Base-by-base conservation (phyloP, 331 rosid genomes). In the Erythrophleum ivorense region DNA sequence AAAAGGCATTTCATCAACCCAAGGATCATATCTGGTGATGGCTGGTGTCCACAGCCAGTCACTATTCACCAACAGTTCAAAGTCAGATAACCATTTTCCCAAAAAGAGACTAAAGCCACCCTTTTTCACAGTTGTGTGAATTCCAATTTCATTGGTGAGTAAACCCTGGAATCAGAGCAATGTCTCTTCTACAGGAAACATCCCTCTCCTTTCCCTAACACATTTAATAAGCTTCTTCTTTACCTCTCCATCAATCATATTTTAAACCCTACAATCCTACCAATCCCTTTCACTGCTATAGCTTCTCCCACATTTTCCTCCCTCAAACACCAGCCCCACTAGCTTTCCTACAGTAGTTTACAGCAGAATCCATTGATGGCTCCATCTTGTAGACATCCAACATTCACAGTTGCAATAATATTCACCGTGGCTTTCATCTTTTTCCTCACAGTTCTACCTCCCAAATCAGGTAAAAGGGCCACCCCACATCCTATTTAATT, bases 131-230 rank as follows among this genome's bases (percentile, higher is more conserved):
- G 76, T 38, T 78, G 70, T 40, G 33, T 76, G 67, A 62, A 38
- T 82, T n/a, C 73, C 29, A 0, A 60, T 12, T 31, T 60, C 67
- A 84, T 85, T 85, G 91, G 89, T 34, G 78, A 71, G 38, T 78
- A 75, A 70, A 60, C 79, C 80, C 79, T 86, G 75, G 76, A 87
- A 71, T 34, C 94, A 81, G 90, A 71, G 24, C 85, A 76, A 19
- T 92, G 97, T 89, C 90, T 82, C 83, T 77, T 84, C 50, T 11
- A 75, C 45, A 82, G 88, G 90, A 89, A 89, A 86, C 93, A 90
- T 71, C 84, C 43, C 81, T 86, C 89, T 76, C 58, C 79, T 68
- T 77, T 87, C 72, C 75, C 83, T 15, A 72, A 41, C 62, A 54
- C 80, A 73, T 83, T 76, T 79, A 14, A 67, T 40, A 7, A 18